Base-by-base conservation (phyloP, 2,329 filamentous ascomycete species). In the Fusarium sp. region DNA sequence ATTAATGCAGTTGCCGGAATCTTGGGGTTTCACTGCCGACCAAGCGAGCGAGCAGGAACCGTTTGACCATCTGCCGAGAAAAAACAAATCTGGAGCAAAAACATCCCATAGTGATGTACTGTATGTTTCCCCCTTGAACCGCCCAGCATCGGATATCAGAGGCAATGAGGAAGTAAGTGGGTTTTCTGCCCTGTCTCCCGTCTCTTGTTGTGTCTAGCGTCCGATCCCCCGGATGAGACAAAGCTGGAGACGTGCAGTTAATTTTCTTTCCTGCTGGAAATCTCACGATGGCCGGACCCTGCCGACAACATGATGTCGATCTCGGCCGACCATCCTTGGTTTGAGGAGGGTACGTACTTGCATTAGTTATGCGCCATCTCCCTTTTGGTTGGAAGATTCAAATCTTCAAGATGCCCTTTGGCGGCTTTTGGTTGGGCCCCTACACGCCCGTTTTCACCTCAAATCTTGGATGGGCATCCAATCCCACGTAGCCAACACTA, bases 231-330 rank as follows among this genome's bases (percentile, higher is more conserved):
- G 18, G 66, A 45, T 51, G 24, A 52, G 33, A 36, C 17, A 55
- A 40, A 62, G 63, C 46, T 60, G 53, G 58, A 58, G 65, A 62
- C 49, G 55, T 57, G 38, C 58, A 61, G 20, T 28, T 44, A 7
- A 38, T 49, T 36, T 52, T 55, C 42, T 51, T 52, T 38, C 33
- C 18, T 55, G 52, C 43, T 18, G 38, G 43, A 50, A 55, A 49
- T 36, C 56, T 57, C 55, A 60, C 42, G 36, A 68, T 50, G 58
- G 40, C 36, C 71, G 72, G 72, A 63, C 54, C 69, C 60, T 74
- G 72, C 72, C 72, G 72, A 74, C 60, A 45, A 49, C 36, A 71
- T 72, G 62, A 72, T 73, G 73, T 72, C 50, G 72, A 68, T 69
- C 71, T 74, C 62, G 62, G 58, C 67, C 66, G 71, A 71, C 60